Evolutionary conservation across 179 eudicot species (phyloP), one percentile per base, ranked within the genome.

Genomic region (Spergularia azorica): DNA sequence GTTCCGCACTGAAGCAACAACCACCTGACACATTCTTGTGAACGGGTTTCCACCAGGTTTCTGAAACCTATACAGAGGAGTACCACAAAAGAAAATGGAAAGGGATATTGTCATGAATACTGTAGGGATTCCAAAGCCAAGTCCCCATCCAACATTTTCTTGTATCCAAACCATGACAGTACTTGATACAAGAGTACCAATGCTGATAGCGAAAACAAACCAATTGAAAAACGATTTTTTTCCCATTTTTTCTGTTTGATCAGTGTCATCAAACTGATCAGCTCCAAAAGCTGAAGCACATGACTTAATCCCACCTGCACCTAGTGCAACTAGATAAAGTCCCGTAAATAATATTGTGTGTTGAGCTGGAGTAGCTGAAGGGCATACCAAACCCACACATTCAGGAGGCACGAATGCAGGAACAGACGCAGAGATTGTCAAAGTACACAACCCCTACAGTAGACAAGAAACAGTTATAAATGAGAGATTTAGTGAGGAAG

Each of bases 291-390:
- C 78, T 46, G 91, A 87, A 80, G 87, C 88, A 64, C 90, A 87
- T 0, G 94, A 92, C 76, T 90, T 87, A 64, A 88, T 90, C 39
- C 90, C 92, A 12, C 94, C 94, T n/a, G 88, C 86, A 58, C 94
- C 94, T 13, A 90, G 79, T 7, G 92, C 92, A 55, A 87, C 84
- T 60, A 90, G 82, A 83, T 90, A 89, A 17, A 90, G 89, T 41
- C 91, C 91, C 48, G 75, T 67, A 73, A 78, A 87, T 54, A 90
- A 84, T 64, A 86, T 55, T 5, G 82, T 79, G 70, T 83, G 82
- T 71, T 89, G 92, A 26, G 39, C 39, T 36, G 39, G 4, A 36
- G 39, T 36, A 36, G 39, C 39, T 36, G 39, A 36, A 36, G 39
- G 39, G 39, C 39, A 36, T 36, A 36, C 39, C 0, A 0, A 36